Base-by-base conservation (phyloP, 345 rosid species). In the Hibiscus mutabilis region DNA sequence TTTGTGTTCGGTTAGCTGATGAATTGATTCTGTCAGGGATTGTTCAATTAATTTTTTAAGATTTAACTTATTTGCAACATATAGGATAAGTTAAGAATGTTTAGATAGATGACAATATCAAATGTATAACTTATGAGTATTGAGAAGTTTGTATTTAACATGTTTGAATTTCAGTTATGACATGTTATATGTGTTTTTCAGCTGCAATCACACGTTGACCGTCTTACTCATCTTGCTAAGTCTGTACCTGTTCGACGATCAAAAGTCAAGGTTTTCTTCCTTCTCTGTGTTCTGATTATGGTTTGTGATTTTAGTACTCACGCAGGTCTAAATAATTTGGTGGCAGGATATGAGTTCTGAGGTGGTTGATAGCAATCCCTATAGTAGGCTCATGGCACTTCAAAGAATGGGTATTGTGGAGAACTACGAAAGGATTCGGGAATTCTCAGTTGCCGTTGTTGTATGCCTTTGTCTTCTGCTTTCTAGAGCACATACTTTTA, bases 361-460 rank as follows among this genome's bases (percentile, higher is more conserved):
- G 84, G 98, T 94, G 77, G 93, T 94, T 46, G 97, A 94, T 77
- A 90, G 93, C 79, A 94, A 94, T 81, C 99, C 99, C 58, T 94
- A 94, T 71, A 91, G 99, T 76, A 85, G 99, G 85, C 97, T 91
- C 29, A 95, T 95, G 99, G 99, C 99, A 18, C 99, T 95, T 76
- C 99, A 95, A 78, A 84, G 96, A 74, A 95, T 95, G 97, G 99
- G 99, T 47, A 92, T 95, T 70, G 99, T 95, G 78, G 76, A 90
- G 66, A 87, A 90, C 75, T 91, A 91, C 73, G 97, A 95, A 79
- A 87, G 91, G 72, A 89, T 91, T 19, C 87, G 97, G 72, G 90
- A 86, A 24, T 89, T 88, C 82, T 95, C 97, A 9, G 97, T 95
- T 72, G 99, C 99, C 79, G 86, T 95, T 21, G 96, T 95, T 82